Base-by-base conservation (phyloP, 2,329 filamentous ascomycete genomes). In the Aspergillus ochraceoroseus region DNA sequence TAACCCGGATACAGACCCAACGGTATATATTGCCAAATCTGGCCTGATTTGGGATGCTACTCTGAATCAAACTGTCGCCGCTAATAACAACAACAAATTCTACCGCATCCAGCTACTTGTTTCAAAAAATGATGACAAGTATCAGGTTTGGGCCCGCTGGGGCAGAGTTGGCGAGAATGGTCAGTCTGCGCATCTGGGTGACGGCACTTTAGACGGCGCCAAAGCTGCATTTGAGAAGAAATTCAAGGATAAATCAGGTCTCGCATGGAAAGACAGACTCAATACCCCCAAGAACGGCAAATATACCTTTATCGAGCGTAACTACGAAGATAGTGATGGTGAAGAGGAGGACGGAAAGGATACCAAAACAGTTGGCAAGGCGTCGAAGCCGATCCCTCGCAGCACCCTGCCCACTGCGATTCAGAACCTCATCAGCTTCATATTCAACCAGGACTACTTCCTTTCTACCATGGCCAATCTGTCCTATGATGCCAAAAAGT, bases 401-500 rank as follows among this genome's bases (percentile, higher is more conserved):
- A 83, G 77, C 59, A 78, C 73, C 2, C 71, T 90, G 2, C 64
- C 73, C 0, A 60, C 66, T 8, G 70, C 79, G 0, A 71, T 87
- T 2, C 80, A 87, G 57, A 67, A 78, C 6, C 68, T 94, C 13
- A 82, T 94, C 73, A 68, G 80, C 44, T 76, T 94, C 49, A 94
- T 95, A 45, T 94, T 94, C 72, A 89, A 94, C 61, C 74, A 79
- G 42, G 61, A 80, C 14, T 82, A 82, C 58, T 87, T 94, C 62
- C 70, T 77, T 14, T 73, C 74, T 13, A 76, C 65, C 1, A 60
- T 73, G 57, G 59, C 58, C 2, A 56, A 59, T 4, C 63, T 72
- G 55, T 60, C 63, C 1, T 72, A 72, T 36, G 68, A 73, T 32
- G 64, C 63, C 1, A 58, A 83, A 48, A 94, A 94, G 62, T 70